phyloP scores from a whole-genome alignment of 192 early-diverging fungal genomes.

The Cladochytrium replicatum region DNA sequence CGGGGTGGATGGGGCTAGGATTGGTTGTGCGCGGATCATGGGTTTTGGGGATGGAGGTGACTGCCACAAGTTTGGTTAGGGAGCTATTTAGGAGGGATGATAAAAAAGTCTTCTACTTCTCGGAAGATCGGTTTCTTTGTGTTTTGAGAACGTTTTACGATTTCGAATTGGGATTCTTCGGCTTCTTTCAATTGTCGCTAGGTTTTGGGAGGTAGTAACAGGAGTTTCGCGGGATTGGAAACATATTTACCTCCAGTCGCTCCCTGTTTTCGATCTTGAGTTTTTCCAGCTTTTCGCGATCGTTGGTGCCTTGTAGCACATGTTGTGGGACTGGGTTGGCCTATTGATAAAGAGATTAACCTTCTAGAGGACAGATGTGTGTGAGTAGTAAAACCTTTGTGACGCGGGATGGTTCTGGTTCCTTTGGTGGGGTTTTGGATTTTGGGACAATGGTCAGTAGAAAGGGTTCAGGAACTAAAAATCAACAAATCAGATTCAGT shows the following conservation, averaged over 20 bases:
- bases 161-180: conserved; percentile 9
- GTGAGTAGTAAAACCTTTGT: conserved; percentile 19
- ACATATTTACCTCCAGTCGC: conserved; percentile 11
- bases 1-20: not conserved
- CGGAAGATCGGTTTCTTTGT: not conserved
- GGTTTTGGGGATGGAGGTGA: conserved; percentile 1
- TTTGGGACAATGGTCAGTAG: too few species aligned
- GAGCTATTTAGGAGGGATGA: not conserved
- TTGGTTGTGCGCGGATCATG: not conserved
- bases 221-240: not conserved
- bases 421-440: conserved; percentile 20
- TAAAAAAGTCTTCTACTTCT: too few species aligned
- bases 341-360: not conserved
- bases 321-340: conserved; percentile 15
- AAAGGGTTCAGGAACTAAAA: conserved; percentile 20
- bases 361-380: not conserved
- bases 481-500: not conserved
- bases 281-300: conserved; percentile 26
- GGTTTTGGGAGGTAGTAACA: not conserved
- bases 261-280: conserved; percentile 28
- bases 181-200: conserved; percentile 12
- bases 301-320: conserved; percentile 25
- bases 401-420: conserved; percentile 22
- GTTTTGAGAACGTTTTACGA: conserved; percentile 6
- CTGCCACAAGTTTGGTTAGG: conserved; percentile 9